Evolutionary conservation across 192 early-diverging fungal genomes (phyloP), one percentile per base, ranked within the genome.

Genomic region (Dissophora ornata): DNA sequence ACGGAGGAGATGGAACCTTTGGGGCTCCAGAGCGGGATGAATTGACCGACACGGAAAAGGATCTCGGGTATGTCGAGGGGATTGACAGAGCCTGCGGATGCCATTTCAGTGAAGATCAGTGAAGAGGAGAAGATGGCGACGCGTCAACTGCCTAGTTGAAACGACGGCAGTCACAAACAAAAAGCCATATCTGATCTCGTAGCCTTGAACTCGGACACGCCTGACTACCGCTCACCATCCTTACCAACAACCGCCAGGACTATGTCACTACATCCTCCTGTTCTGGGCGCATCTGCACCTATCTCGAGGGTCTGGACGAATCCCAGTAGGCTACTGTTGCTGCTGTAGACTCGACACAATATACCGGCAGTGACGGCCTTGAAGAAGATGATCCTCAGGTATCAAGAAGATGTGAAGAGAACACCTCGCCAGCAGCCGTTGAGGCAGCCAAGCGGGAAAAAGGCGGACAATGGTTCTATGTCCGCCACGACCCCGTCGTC

Each of bases 201-300:
- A 22, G 73, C 68, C 19, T 30, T 84, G 16, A 71, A 80, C 62
- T 75, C 79, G 25, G 48, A 71, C 57, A 71, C 61, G 9, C 54
- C 66, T 5, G 85, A 87, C 34, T 83, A 15, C 79, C 79, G 12
- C 49, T 87, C 12, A 83, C 85, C 36, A 51, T 80, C 4, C 62
- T 85, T 18, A 70, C 85, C 60, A 87, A 87, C 57, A 67, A 55
- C 29, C 85, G 85, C 60, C 57, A 81, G 1, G 82, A 85, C 59
- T 87, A 85, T 75, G 80, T 82, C 29, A 85, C 84, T 29, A 85
- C 84, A 4, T 84, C 82, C 25, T 84, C 82, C 7, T 87, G n/a
- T n/a, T n/a, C n/a, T n/a, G n/a, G n/a, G n/a, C n/a, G 85, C 59
- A 66, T 85, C 25, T 80, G 84, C 25, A 71, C 85, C 24, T 85